Conservation (phyloP, 2,329 filamentous ascomycete genomes). For the Alternaria triticimaculans region DNA sequence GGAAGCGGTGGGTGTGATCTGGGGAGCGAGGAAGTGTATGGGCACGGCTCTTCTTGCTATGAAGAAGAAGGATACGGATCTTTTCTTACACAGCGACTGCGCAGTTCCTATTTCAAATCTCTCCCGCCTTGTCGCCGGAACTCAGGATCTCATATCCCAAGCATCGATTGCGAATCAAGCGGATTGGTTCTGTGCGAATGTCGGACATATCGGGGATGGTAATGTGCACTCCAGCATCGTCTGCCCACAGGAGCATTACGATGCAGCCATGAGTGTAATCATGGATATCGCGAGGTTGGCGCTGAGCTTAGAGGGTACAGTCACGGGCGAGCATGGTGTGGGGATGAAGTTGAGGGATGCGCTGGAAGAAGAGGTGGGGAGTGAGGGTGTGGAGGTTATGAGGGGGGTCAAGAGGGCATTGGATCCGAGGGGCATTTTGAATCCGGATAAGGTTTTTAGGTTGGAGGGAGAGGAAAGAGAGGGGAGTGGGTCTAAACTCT, state of each 20-base stretch:
- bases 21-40: conserved; percentile 76
- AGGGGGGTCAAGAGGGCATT: conserved; percentile 79
- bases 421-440: conserved; percentile 72
- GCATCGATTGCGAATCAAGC: conserved; percentile 3
- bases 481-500: no score
- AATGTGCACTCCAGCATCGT: conserved; percentile 48
- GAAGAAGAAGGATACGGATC: conserved; percentile 5
- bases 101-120: conserved; percentile 76
- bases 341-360: conserved; percentile 84
- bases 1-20: conserved; percentile 69
- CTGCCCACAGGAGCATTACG: conserved; percentile 32
- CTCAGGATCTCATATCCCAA: conserved; percentile 66
- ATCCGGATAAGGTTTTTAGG: conserved; percentile 64
- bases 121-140: conserved; percentile 75
- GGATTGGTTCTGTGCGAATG: conserved; percentile 54
- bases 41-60: conserved; percentile 73
- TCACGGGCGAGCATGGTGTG: conserved; percentile 84
- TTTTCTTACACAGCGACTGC: conserved; percentile 78
- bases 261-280: conserved; percentile 35
- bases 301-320: conserved; percentile 81
- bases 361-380: conserved; percentile 76
- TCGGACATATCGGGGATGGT: conserved; percentile 75
- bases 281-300: conserved; percentile 76
- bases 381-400: conserved; percentile 77
- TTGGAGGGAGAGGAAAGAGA: no score